Percentiles rank a stretch among this genome's conserved stretches.
phyloP scores from a whole-genome alignment of 148 eudicot species.

The Vaccinium vitisidaea region DNA sequence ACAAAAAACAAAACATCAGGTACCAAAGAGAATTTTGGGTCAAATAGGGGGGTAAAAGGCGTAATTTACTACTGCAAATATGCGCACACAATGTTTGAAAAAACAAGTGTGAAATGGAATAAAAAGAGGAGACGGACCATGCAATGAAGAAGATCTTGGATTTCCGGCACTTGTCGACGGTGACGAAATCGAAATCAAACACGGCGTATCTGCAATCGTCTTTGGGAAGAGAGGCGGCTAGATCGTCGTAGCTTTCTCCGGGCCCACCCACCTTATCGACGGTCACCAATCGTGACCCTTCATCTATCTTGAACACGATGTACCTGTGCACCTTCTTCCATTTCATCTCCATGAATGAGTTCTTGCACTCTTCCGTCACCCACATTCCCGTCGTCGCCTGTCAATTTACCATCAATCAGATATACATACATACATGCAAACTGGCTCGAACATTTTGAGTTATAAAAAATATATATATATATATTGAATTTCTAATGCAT shows the following conservation, averaged over 20 bases:
- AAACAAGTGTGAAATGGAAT: neutral
- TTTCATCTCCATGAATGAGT: conserved; percentile 96
- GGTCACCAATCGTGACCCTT: conserved; percentile 55
- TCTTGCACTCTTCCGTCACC: conserved; percentile 92
- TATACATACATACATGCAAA: too few species aligned
- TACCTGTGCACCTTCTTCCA: conserved; percentile 91
- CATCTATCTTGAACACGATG: conserved; percentile 92
- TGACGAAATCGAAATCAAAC: conserved; percentile 85
- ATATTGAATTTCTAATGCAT: too few species aligned
- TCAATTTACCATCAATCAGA: neutral
- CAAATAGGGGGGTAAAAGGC: neutral
- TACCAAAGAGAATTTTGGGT: neutral
- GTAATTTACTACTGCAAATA: neutral
- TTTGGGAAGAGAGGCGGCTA: conserved; percentile 73
- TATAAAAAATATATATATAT: neutral
- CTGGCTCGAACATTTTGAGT: too few species aligned
- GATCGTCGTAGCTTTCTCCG: conserved; percentile 67
- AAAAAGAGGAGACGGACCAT: conserved; percentile 39
- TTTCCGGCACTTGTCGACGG: conserved; percentile 86
- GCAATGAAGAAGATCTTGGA: conserved; percentile 99
- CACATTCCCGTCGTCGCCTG: conserved; percentile 88
- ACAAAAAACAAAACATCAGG: neutral
- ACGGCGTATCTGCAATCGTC: conserved; percentile 94
- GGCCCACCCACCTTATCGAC: conserved; percentile 88
- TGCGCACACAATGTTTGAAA: neutral